Percentiles rank a stretch among this genome's conserved stretches.
phyloP scores from a whole-genome alignment of 2,329 filamentous ascomycete species.

The Passalora sequoiae region DNA sequence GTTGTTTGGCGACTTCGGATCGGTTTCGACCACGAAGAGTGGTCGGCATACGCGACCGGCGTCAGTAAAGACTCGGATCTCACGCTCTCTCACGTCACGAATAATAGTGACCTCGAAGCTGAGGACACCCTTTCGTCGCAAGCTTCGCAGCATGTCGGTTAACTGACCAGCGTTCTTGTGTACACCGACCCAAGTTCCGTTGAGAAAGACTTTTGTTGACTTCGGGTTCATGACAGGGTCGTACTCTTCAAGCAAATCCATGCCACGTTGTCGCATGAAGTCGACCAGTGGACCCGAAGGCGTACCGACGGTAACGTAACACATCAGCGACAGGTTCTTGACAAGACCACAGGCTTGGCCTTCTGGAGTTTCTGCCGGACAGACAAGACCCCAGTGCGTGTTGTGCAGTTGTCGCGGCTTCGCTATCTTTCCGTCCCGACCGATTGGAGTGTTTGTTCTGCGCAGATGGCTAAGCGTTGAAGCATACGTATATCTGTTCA shows the following conservation, averaged over 20 bases:
- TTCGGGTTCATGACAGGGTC: slow-evolving; percentile 63
- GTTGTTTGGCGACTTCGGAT: slow-evolving; percentile 65
- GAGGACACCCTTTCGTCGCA: slow-evolving; percentile 67
- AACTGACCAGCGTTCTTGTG: slow-evolving; percentile 84
- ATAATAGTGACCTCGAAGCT: slow-evolving; percentile 92
- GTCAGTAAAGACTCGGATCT: slow-evolving; percentile 98
- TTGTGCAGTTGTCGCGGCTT: slow-evolving; percentile 98
- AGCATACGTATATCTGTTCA: slow-evolving; percentile 95
- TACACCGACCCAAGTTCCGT: slow-evolving; percentile 96
- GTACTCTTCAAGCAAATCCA: slow-evolving; percentile 96
- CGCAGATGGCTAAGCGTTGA: slow-evolving; percentile 95
- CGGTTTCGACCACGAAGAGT: slow-evolving; percentile 87
- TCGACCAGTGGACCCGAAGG: slow-evolving; percentile 85
- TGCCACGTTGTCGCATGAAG: slow-evolving; percentile 91
- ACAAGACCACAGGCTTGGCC: slow-evolving; percentile 97
- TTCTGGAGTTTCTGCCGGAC: slow-evolving; percentile 94
- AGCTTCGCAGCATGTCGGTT: slow-evolving; percentile 49
- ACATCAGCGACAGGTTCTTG: slow-evolving; percentile 97
- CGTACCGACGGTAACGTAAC: slow-evolving; percentile 92
- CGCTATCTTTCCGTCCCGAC: slow-evolving; percentile 94
- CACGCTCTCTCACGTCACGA: slow-evolving; percentile 90
- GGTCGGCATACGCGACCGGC: slow-evolving; percentile 92
- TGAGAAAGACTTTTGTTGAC: slow-evolving; percentile 96
- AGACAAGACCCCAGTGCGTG: slow-evolving; percentile 96
- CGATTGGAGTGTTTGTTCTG: slow-evolving; percentile 95